A percentile compares a stretch with the other conserved stretches of the same genome.
Conservation (phyloP, 177 flowering plant genomes). For the Vitis hybrid region DNA sequence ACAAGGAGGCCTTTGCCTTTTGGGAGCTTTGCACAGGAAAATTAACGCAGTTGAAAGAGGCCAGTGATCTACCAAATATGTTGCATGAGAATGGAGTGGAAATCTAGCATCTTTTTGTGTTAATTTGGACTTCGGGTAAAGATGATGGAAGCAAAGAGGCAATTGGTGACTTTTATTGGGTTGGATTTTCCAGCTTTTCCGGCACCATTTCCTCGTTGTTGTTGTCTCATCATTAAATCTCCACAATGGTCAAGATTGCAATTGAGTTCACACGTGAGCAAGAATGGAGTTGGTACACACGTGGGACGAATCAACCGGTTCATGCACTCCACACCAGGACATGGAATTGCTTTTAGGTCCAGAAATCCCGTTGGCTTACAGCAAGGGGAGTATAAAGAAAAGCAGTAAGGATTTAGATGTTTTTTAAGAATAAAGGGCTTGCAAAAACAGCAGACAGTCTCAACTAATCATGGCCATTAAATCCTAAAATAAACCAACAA, state of each 20-base stretch:
- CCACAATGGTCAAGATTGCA: conserved; percentile 1
- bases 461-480: conserved; percentile 23
- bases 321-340: conserved; percentile 26
- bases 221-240: neutral
- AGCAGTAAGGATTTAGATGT: neutral
- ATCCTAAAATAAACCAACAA: conserved; percentile 13
- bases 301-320: neutral
- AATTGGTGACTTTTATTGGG: neutral
- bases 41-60: too few relatives aligned
- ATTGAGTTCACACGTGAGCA: conserved; percentile 7
- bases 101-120: neutral
- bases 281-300: neutral
- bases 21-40: too few relatives aligned
- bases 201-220: conserved; percentile 16
- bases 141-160: neutral
- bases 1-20: too few relatives aligned
- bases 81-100: too few relatives aligned
- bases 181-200: conserved; percentile 17
- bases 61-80: too few relatives aligned
- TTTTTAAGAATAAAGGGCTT: conserved; percentile 8
- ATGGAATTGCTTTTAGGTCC: conserved; percentile 27
- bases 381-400: conserved; percentile 12
- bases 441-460: conserved; percentile 17
- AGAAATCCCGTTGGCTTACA: conserved; percentile 1
- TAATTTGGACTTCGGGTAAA: neutral